Evolutionary conservation across 2,329 filamentous ascomycete species (phyloP), one percentile per base, ranked within the genome.

Genomic region (Penicillium crustosum): DNA sequence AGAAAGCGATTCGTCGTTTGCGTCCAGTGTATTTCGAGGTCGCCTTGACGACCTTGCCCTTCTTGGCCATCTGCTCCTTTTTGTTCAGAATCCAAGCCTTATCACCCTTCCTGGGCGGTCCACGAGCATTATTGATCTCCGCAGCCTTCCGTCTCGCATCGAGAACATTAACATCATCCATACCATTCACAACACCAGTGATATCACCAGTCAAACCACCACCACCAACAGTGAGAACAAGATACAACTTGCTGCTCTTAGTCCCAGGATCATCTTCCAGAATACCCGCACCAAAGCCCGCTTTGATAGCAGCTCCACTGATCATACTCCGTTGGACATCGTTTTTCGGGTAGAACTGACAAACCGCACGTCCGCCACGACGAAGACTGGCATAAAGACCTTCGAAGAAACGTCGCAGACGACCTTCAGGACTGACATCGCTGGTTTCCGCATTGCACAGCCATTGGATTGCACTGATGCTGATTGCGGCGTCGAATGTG

Each of bases 291-390:
- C 94, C 93, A 69, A 99, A 99, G 0, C 94, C 94, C 1, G 94
- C 94, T 71, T 90, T 92, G 60, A 97, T 89, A 0, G 94, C 94
- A 0, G 94, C 94, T 58, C 85, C 83, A 51, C 88, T 91, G 66
- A 99, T 96, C 93, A 99, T 96, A 70, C 84, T 86, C 70, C 93
- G 86, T 78, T 99, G 94, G 61, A 85, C 82, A 66, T 95, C 89
- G 73, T 99, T 97, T 78, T 96, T 96, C 3, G 94, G 94, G 74
- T 99, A 99, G 75, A 99, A 99, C 71, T 99, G 94, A 73, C 93
- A 96, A 15, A 97, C 93, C 0, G 94, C 94, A 38, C 91, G 84
- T 1, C 91, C 94, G 6, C 94, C 94, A 21, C 94, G 82, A 62
- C 87, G 86, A 61, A 99, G 78, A 59, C 87, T 87, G 0, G 91